These are phyloP conservation scores for Ceratocystis lukuohia DNA, from an alignment of 2,329 filamentous ascomycete species.

Conservation along the genomic window DNA sequence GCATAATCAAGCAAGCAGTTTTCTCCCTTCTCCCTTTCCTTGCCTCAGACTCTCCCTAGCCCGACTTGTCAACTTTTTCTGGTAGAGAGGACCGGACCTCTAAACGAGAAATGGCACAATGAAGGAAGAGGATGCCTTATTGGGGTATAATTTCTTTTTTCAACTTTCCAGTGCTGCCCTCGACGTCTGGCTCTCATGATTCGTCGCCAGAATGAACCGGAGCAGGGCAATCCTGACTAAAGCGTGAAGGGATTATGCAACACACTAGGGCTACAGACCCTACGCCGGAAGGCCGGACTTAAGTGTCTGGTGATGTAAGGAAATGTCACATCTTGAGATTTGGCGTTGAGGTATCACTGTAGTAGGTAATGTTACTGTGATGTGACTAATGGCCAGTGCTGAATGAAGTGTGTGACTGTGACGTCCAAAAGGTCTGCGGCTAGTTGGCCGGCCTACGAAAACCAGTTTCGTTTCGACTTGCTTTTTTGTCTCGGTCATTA, in stretches of 20 bases:
- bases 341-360: no score
- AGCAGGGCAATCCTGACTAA: not conserved
- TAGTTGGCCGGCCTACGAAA: not conserved
- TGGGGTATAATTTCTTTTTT: not conserved
- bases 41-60: not conserved
- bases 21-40: not conserved
- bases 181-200: not conserved
- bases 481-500: not conserved
- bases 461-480: not conserved
- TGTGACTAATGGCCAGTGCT: no score
- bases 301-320: no score
- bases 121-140: not conserved
- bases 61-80: not conserved
- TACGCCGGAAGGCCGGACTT: not conserved
- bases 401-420: not conserved
- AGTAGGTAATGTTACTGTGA: no score
- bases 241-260: not conserved
- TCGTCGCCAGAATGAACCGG: not conserved
- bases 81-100: not conserved
- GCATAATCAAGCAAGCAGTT: not conserved
- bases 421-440: not conserved
- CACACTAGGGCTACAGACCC: not conserved
- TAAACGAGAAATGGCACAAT: not conserved
- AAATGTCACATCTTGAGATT: no score
- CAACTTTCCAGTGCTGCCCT: not conserved